A percentile compares a stretch with the other conserved stretches of the same genome.
phyloP scores from a whole-genome alignment of 768 basidiomycete species.

The Boletus subparvulus region DNA sequence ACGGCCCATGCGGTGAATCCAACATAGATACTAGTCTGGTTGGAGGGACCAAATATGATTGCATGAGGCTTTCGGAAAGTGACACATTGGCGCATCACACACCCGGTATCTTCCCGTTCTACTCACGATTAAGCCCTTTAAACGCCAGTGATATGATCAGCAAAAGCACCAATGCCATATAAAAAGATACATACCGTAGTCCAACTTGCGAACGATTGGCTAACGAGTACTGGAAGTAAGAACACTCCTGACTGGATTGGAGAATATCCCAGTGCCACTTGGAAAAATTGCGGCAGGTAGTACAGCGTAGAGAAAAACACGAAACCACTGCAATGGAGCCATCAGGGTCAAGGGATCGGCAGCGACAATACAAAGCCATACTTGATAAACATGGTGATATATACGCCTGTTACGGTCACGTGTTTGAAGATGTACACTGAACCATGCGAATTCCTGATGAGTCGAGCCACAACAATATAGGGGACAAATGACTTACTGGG shows the following conservation, averaged over 20 bases:
- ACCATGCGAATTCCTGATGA: not conserved
- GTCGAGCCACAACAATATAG: not conserved
- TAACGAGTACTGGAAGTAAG: constrained; percentile 66
- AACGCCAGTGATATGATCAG: not conserved
- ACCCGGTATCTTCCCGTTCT: constrained; percentile 64
- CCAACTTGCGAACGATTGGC: constrained; percentile 60
- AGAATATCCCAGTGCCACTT: constrained; percentile 64
- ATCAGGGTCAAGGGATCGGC: not conserved
- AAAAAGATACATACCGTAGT: constrained; percentile 40
- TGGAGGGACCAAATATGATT: not conserved
- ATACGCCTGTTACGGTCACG: constrained; percentile 64
- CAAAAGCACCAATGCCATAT: not conserved
- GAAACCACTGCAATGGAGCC: constrained; percentile 43
- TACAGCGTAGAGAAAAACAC: constrained; percentile 64
- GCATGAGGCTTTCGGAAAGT: not conserved
- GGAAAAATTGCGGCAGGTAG: constrained; percentile 76
- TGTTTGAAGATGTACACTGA: constrained; percentile 73
- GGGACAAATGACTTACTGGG: constrained; percentile 47
- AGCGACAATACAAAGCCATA: constrained; percentile 23
- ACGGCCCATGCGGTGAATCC: constrained; percentile 72
- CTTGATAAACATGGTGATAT: constrained; percentile 70
- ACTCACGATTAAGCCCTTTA: constrained; percentile 59
- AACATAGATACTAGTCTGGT: constrained; percentile 39
- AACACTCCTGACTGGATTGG: constrained; percentile 66
- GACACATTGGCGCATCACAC: constrained; percentile 4